Evolutionary conservation across 257 asterid genomes (phyloP).

Genomic region (Lycium ferocissimum): DNA sequence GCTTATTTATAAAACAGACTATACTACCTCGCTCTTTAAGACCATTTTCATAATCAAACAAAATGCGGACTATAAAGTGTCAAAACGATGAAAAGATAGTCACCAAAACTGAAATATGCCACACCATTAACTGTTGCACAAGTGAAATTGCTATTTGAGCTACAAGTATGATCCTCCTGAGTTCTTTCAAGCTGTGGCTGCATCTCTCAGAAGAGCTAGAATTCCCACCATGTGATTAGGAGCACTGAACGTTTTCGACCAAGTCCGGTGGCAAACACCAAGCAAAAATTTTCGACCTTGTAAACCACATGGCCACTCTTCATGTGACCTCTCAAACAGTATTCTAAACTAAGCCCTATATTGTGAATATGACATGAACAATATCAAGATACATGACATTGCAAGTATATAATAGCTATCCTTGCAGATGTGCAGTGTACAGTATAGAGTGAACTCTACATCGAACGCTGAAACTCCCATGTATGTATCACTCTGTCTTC

Average conservation of each 20-base stretch:
- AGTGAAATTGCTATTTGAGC: neutral
- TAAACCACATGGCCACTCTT: neutral
- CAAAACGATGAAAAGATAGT: neutral
- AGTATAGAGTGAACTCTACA: neutral
- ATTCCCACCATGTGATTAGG: neutral
- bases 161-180: neutral
- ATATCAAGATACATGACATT: conserved; percentile 12
- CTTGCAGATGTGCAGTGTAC: neutral
- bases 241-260: neutral
- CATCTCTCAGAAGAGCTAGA: neutral
- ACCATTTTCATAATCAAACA: neutral
- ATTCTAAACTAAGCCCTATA: neutral
- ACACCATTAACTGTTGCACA: neutral
- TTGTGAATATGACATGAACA: conserved; percentile 8
- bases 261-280: neutral
- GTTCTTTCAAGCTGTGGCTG: neutral
- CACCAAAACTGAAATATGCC: neutral
- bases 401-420: neutral
- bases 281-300: neutral
- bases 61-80: neutral
- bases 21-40: neutral
- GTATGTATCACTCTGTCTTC: conserved; percentile 61
- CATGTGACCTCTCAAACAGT: neutral
- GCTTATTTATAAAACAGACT: neutral
- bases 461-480: neutral